These are phyloP conservation scores for Arbutus unedo DNA, from an alignment of 148 eudicot genomes.

Conservation along the genomic window DNA sequence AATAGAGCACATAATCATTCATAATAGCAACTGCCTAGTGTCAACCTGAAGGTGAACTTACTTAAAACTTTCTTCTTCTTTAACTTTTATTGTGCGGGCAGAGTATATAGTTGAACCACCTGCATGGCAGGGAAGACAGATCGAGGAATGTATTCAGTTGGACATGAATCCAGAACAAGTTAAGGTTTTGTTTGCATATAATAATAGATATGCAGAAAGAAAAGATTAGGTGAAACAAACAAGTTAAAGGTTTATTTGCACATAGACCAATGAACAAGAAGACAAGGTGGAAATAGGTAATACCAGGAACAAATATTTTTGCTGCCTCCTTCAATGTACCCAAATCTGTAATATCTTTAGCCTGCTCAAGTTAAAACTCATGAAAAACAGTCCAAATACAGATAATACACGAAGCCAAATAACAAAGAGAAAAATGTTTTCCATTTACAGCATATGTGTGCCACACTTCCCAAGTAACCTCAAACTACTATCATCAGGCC, in stretches of 20 bases:
- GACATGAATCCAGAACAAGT: slow-evolving; percentile 6
- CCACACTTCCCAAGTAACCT: background rate
- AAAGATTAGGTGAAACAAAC: background rate
- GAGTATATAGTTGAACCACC: slow-evolving; percentile 64
- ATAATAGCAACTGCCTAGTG: background rate
- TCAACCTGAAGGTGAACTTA: slow-evolving; percentile 19
- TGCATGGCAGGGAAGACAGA: slow-evolving; percentile 24
- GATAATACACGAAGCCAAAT: background rate
- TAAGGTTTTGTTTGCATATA: background rate
- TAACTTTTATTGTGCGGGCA: slow-evolving; percentile 79
- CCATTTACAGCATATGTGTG: background rate
- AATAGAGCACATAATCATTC: background rate
- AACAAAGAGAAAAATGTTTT: background rate
- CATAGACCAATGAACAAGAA: background rate
- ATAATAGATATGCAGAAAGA: background rate
- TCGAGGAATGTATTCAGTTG: slow-evolving; percentile 11
- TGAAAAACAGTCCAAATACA: background rate
- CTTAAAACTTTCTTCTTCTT: slow-evolving; percentile 86
- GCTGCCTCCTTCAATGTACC: slow-evolving; percentile 88
- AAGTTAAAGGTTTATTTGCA: background rate
- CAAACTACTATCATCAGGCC: background rate
- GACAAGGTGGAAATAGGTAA: background rate
- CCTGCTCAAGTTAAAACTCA: slow-evolving; percentile 42
- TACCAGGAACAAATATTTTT: slow-evolving; percentile 83
- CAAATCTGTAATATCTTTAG: slow-evolving; percentile 72